A percentile compares a stretch with the other conserved stretches of the same genome.
Evolutionary conservation across 1,139 yeast genomes (phyloP).

Genomic region (Candida sp.): DNA sequence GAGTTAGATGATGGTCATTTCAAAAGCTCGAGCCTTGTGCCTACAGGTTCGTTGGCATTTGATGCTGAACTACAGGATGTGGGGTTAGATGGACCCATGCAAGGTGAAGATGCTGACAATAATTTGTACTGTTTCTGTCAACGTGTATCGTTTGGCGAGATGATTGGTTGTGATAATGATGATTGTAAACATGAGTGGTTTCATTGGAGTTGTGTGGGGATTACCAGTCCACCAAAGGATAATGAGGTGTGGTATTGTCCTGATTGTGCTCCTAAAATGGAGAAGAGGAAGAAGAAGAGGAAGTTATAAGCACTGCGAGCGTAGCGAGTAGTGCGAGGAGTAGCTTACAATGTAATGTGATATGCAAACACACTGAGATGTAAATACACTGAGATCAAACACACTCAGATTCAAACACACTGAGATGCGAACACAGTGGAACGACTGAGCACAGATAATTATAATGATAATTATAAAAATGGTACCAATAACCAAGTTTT

Average conservation of each 20-base stretch:
- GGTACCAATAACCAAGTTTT: too few species aligned
- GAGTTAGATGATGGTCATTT: constrained; percentile 13
- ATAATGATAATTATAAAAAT: too few species aligned
- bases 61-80: constrained; percentile 6
- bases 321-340: too few species aligned
- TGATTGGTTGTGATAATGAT: constrained; percentile 89
- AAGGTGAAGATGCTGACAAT: constrained; percentile 60
- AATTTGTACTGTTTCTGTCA: constrained; percentile 79
- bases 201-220: constrained; percentile 82
- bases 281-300: constrained; percentile 44
- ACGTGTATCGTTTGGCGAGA: constrained; percentile 82
- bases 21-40: constrained; percentile 4
- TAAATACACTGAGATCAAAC: too few species aligned
- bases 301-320: constrained; percentile 12
- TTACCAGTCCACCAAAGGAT: constrained; percentile 66
- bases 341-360: too few species aligned
- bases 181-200: constrained; percentile 88
- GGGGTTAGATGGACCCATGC: constrained; percentile 15
- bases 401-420: too few species aligned
- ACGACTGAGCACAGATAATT: too few species aligned
- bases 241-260: constrained; percentile 72
- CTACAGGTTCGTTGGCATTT: constrained; percentile 11
- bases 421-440: too few species aligned
- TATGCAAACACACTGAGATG: too few species aligned
- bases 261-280: constrained; percentile 53